Conservation (phyloP, 2,329 filamentous ascomycete species). For the Botrytis medusae region DNA sequence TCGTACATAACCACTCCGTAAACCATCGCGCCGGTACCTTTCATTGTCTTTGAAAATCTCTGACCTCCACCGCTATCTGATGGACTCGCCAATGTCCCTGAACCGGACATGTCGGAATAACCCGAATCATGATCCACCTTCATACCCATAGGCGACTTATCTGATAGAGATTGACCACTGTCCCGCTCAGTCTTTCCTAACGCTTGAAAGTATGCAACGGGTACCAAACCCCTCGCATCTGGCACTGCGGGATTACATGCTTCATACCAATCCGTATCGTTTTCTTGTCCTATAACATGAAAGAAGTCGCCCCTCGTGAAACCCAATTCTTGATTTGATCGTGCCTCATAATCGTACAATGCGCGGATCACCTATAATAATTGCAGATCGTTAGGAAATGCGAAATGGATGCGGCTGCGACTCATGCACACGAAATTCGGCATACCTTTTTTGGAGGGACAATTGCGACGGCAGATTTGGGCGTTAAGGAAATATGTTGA, state of each 20-base stretch:
- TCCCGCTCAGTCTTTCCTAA: constrained; percentile 91
- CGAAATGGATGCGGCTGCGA: neutral
- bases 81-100: constrained; percentile 36
- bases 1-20: constrained; percentile 98
- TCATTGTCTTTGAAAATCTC: constrained; percentile 45
- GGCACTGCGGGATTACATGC: constrained; percentile 91
- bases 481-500: constrained; percentile 64
- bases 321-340: constrained; percentile 74
- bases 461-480: constrained; percentile 69
- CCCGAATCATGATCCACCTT: constrained; percentile 85
- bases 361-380: constrained; percentile 83
- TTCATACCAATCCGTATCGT: constrained; percentile 96
- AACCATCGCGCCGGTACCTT: constrained; percentile 80
- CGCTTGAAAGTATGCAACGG: constrained; percentile 89
- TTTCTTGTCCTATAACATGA: constrained; percentile 93
- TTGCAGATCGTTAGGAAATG: neutral
- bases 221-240: constrained; percentile 85
- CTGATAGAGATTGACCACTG: constrained; percentile 64
- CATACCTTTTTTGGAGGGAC: constrained; percentile 71
- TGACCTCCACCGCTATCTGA: constrained; percentile 39
- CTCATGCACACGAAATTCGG: constrained; percentile 25
- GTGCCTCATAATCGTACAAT: constrained; percentile 86
- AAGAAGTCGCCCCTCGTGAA: constrained; percentile 97
- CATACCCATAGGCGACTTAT: constrained; percentile 51
- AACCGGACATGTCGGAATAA: constrained; percentile 62